Percentiles rank a stretch among this genome's conserved stretches.
Conservation (phyloP, 73 alveolate genomes). For the Urostyla sp. region DNA sequence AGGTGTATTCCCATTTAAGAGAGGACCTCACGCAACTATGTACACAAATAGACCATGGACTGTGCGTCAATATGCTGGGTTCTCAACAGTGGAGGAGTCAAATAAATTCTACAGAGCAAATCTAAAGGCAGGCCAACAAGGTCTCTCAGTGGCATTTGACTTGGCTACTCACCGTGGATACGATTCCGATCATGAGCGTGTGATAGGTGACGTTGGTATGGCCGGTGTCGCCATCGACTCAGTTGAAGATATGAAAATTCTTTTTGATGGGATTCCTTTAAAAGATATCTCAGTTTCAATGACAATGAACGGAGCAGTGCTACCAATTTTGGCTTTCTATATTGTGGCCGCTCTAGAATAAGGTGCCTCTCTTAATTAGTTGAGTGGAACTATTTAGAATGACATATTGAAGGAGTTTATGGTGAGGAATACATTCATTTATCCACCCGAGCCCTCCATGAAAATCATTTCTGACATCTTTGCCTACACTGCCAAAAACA, state of each 20-base stretch:
- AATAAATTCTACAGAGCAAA: conserved; percentile 76
- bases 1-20: conserved; percentile 68
- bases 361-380: conserved; percentile 66
- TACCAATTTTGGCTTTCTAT: conserved; percentile 80
- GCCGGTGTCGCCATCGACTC: conserved; percentile 87
- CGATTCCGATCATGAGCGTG: conserved; percentile 81
- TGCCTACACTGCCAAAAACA: conserved; percentile 66
- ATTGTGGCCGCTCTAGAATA: conserved; percentile 77
- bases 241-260: conserved; percentile 79
- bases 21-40: conserved; percentile 86
- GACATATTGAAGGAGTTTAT: conserved; percentile 80
- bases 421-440: conserved; percentile 84
- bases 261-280: conserved; percentile 74
- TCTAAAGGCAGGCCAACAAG: conserved; percentile 77
- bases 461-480: conserved; percentile 77
- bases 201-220: conserved; percentile 84
- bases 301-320: conserved; percentile 87
- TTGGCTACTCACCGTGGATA: conserved; percentile 83
- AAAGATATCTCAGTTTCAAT: conserved; percentile 74
- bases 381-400: conserved; percentile 76
- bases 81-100: conserved; percentile 79
- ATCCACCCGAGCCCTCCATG: conserved; percentile 85
- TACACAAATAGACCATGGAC: conserved; percentile 84
- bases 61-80: conserved; percentile 80
- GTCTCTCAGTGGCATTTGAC: conserved; percentile 80